These are phyloP conservation scores for Epichloe sylvatica DNA, from an alignment of 2,329 filamentous ascomycete species.

Conservation along the genomic window DNA sequence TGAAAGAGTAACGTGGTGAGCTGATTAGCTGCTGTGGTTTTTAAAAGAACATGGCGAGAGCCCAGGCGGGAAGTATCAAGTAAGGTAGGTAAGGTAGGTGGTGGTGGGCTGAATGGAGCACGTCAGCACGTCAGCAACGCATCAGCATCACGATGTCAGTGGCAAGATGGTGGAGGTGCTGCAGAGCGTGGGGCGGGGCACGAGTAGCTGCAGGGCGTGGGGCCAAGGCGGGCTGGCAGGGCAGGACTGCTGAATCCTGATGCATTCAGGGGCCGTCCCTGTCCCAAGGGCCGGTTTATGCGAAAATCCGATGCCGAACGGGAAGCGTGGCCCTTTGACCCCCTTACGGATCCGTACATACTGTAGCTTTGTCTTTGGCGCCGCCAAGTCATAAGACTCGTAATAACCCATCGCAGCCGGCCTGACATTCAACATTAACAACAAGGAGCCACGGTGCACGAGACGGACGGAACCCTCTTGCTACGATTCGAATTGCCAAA, in stretches of 20 bases:
- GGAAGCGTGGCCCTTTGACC: conserved; percentile 9
- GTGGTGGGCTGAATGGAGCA: not conserved
- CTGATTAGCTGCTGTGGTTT: not conserved
- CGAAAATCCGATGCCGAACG: conserved; percentile 12
- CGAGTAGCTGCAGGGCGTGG: not conserved
- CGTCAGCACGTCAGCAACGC: not conserved
- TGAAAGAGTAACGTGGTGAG: not conserved
- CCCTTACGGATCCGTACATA: not conserved
- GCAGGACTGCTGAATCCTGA: no score
- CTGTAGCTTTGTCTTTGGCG: not conserved
- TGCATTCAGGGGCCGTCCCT: not conserved
- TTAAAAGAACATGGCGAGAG: not conserved
- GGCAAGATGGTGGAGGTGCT: not conserved
- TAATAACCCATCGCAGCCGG: not conserved
- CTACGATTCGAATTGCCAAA: conserved; percentile 4
- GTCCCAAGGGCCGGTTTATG: conserved; percentile 6
- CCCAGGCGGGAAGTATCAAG: not conserved
- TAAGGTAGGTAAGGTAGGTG: not conserved
- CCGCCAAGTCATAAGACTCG: not conserved
- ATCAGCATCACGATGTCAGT: not conserved
- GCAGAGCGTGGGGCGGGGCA: no score
- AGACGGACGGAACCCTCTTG: not conserved
- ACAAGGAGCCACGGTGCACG: conserved; percentile 5
- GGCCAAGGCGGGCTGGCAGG: not conserved
- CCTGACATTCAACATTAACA: not conserved